Evolutionary conservation across 2,329 filamentous ascomycete species (phyloP).

Genomic region (Hypoxylon sp.): DNA sequence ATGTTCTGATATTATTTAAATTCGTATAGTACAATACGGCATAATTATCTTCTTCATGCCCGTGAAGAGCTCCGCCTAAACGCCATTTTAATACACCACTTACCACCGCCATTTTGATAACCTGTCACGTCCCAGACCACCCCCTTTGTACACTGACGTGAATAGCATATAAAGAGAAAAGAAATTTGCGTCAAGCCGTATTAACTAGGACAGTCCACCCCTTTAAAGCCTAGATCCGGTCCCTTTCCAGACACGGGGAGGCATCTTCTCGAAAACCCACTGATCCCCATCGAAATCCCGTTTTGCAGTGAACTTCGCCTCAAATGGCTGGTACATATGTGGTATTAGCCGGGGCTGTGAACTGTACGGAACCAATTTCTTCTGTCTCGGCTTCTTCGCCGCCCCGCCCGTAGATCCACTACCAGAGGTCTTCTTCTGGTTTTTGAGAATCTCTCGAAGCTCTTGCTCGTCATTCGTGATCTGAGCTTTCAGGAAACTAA

Average conservation of each 20-base stretch:
- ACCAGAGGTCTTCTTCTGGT: slow-evolving; percentile 61
- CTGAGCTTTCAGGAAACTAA: slow-evolving; percentile 85
- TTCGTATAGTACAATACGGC: slow-evolving; percentile 1
- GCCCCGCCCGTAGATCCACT: slow-evolving; percentile 28
- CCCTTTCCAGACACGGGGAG: not conserved
- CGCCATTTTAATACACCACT: slow-evolving; percentile 30
- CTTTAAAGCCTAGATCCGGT: not conserved
- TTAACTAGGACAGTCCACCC: slow-evolving; percentile 1
- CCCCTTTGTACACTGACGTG: slow-evolving; percentile 19
- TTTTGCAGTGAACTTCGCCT: slow-evolving; percentile 56
- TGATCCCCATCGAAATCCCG: slow-evolving; percentile 25
- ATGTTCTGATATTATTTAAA: not conserved
- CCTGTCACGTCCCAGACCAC: slow-evolving; percentile 2
- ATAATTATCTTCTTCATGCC: slow-evolving; percentile 12
- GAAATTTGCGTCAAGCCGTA: slow-evolving; percentile 9
- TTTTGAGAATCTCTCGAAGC: slow-evolving; percentile 78
- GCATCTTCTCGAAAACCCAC: slow-evolving; percentile 52
- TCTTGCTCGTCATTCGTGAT: slow-evolving; percentile 82
- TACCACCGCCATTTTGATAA: slow-evolving; percentile 8
- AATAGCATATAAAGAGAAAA: slow-evolving; percentile 19
- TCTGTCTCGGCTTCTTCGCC: slow-evolving; percentile 45
- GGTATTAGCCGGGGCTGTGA: slow-evolving; percentile 58
- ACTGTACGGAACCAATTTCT: slow-evolving; percentile 56
- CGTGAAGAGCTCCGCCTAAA: slow-evolving; percentile 3
- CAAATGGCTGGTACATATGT: slow-evolving; percentile 57